Percentiles rank a stretch among this genome's conserved stretches.
These are phyloP conservation scores for Casuarina glauca DNA, from an alignment of 306 rosid species.

Conservation along the genomic window DNA sequence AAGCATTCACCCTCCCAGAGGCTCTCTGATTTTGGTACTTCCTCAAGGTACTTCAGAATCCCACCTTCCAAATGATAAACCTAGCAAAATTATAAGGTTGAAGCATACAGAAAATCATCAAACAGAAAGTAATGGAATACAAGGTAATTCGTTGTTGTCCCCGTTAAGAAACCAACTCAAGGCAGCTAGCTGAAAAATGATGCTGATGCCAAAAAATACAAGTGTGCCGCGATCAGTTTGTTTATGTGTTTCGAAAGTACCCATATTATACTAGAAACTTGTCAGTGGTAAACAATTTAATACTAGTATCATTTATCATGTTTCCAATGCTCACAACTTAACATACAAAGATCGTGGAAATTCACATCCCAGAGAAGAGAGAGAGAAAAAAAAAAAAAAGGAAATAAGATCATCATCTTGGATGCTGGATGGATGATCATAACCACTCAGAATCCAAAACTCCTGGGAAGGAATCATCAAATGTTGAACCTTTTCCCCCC, in stretches of 20 bases:
- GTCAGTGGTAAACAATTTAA: not conserved
- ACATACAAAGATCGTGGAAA: not conserved
- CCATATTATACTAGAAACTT: not conserved
- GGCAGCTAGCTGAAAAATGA: not conserved
- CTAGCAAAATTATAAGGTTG: constrained; percentile 28
- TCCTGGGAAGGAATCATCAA: not conserved
- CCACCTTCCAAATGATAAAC: constrained; percentile 98
- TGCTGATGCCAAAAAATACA: not conserved
- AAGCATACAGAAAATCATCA: constrained; percentile 12
- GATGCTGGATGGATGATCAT: not conserved
- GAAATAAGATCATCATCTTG: not conserved
- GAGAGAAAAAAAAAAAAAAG: not conserved
- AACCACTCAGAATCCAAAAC: not conserved
- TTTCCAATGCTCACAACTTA: not conserved
- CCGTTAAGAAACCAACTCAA: not conserved
- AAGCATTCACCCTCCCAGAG: constrained; percentile 97
- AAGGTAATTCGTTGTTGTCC: not conserved
- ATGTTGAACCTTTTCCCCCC: not conserved
- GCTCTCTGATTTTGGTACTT: constrained; percentile 73
- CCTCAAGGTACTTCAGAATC: constrained; percentile 91
- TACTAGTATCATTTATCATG: not conserved
- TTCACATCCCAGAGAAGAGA: not conserved
- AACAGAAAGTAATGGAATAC: not conserved
- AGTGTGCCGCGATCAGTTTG: not conserved
- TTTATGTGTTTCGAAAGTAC: not conserved